A percentile compares a stretch with the other conserved stretches of the same genome.
Evolutionary conservation across 1,139 yeast species (phyloP).

Genomic region (Diutina siamensis): DNA sequence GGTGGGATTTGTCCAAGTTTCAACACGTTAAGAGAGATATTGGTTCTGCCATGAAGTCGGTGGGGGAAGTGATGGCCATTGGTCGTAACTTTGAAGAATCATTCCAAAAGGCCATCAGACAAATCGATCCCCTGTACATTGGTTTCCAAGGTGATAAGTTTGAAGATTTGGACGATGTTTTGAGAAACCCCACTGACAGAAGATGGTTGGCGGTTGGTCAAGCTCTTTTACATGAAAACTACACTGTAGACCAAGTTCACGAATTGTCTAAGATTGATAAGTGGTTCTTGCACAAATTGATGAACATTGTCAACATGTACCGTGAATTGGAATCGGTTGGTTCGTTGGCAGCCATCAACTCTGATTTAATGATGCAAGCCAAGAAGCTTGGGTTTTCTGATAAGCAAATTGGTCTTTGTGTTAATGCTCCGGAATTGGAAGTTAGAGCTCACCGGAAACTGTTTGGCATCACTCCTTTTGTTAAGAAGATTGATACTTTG

Average conservation of each 20-base stretch:
- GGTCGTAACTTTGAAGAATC: slow-evolving; percentile 98
- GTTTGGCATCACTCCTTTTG: slow-evolving; percentile 80
- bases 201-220: slow-evolving; percentile 98
- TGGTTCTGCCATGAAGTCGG: slow-evolving; percentile 96
- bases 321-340: slow-evolving; percentile 59
- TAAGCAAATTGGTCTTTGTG: slow-evolving; percentile 75
- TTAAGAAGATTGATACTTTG: slow-evolving; percentile 90
- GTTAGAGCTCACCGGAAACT: slow-evolving; percentile 73
- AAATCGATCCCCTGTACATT: slow-evolving; percentile 80
- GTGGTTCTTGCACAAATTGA: slow-evolving; percentile 89
- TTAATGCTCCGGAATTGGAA: slow-evolving; percentile 54
- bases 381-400: slow-evolving; percentile 94
- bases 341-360: slow-evolving; percentile 40
- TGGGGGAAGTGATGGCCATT: slow-evolving; percentile 98
- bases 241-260: slow-evolving; percentile 84
- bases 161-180: slow-evolving; percentile 67
- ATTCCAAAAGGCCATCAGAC: slow-evolving; percentile 95
- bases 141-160: slow-evolving; percentile 90
- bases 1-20: slow-evolving; percentile 96
- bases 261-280: slow-evolving; percentile 86
- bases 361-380: slow-evolving; percentile 64
- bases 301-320: slow-evolving; percentile 85
- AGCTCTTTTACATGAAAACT: slow-evolving; percentile 82
- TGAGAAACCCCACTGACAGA: slow-evolving; percentile 90
- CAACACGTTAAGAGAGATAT: slow-evolving; percentile 88